Conservation (phyloP, 2,329 filamentous ascomycete species). For the Alternaria infectoria region DNA sequence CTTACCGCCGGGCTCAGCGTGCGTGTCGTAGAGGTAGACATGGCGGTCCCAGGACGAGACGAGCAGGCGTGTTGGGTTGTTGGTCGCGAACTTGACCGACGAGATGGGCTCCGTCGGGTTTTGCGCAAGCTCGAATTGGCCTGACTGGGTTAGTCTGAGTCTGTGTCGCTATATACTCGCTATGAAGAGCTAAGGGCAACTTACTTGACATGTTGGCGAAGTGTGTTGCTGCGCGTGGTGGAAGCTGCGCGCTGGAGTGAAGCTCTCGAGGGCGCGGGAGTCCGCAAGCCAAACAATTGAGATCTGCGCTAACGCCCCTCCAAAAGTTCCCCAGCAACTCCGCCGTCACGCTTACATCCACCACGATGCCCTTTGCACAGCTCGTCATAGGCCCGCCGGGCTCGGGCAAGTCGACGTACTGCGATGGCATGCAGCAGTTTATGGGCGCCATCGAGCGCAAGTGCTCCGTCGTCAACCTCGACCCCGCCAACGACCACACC, state of each 20-base stretch:
- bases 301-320: constrained; percentile 22
- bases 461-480: constrained; percentile 93
- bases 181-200: not conserved
- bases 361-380: constrained; percentile 67
- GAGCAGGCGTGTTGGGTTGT: constrained; percentile 76
- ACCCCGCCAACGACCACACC: constrained; percentile 93
- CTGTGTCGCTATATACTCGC: not conserved
- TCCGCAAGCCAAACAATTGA: constrained; percentile 20
- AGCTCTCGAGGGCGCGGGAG: constrained; percentile 22
- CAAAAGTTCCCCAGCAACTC: constrained; percentile 14
- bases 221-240: constrained; percentile 1
- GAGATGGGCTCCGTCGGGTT: constrained; percentile 89
- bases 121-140: constrained; percentile 80
- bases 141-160: constrained; percentile 11
- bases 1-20: constrained; percentile 63
- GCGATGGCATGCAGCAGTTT: constrained; percentile 99
- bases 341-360: not conserved
- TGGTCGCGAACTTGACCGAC: constrained; percentile 81
- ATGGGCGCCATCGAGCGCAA: constrained; percentile 93
- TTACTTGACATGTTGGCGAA: constrained; percentile 39
- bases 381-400: constrained; percentile 93
- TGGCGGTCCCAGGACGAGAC: constrained; percentile 94
- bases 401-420: constrained; percentile 96
- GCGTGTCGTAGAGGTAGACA: constrained; percentile 86
- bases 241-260: constrained; percentile 17